These are phyloP conservation scores for Lachancea kluyveri DNA, from an alignment of 805 yeast species.

Conservation along the genomic window DNA sequence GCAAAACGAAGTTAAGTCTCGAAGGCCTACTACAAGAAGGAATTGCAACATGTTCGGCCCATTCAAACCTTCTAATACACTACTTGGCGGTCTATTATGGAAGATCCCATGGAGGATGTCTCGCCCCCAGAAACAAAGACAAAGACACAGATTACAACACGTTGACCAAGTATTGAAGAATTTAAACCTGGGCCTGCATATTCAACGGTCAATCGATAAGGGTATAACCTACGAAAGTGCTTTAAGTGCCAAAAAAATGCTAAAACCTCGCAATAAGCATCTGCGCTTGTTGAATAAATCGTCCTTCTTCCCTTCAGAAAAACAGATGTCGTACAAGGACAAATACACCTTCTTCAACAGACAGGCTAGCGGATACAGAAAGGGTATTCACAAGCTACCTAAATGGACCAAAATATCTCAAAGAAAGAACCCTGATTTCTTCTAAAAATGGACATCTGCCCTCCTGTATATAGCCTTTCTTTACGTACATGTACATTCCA, in stretches of 20 bases:
- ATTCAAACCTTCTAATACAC: slow-evolving; percentile 22
- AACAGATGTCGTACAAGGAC: slow-evolving; percentile 73
- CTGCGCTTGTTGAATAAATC: slow-evolving; percentile 29
- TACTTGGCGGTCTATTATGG: slow-evolving; percentile 37
- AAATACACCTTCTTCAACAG: slow-evolving; percentile 83
- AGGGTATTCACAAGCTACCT: slow-evolving; percentile 80
- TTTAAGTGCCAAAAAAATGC: slow-evolving; percentile 10
- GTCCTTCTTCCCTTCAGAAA: slow-evolving; percentile 63
- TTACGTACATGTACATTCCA: background rate
- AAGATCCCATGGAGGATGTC: slow-evolving; percentile 77
- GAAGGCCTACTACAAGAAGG: no score
- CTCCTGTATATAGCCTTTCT: slow-evolving; percentile 1
- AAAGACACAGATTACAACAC: slow-evolving; percentile 70
- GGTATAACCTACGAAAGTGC: slow-evolving; percentile 19
- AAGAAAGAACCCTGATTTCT: slow-evolving; percentile 72
- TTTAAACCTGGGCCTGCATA: slow-evolving; percentile 27
- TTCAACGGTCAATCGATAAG: slow-evolving; percentile 18
- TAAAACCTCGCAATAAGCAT: slow-evolving; percentile 24
- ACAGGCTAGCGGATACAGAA: slow-evolving; percentile 73
- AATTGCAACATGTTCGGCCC: slow-evolving; percentile 33
- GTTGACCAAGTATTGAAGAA: slow-evolving; percentile 74
- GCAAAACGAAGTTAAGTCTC: no score
- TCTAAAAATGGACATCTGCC: slow-evolving; percentile 29
- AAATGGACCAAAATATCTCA: slow-evolving; percentile 85
- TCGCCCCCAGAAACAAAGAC: slow-evolving; percentile 71